phyloP scores from a whole-genome alignment of 75 land plant species.

The Chamaecyparis obtusa region DNA sequence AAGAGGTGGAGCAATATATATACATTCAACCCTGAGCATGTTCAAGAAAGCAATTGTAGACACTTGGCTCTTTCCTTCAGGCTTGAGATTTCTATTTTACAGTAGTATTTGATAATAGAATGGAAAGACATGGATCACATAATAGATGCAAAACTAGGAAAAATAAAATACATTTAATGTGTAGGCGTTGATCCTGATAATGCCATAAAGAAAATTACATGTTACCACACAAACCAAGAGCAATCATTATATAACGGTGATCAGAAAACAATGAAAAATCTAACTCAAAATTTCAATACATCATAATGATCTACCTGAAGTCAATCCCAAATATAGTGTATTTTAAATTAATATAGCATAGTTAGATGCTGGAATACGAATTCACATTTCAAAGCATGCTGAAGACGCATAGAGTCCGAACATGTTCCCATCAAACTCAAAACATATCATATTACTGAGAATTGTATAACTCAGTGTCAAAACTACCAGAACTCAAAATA shows the following conservation, averaged over 20 bases:
- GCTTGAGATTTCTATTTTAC: conserved; percentile 5
- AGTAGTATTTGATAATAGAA: neutral
- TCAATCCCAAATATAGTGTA: neutral
- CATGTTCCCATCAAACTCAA: neutral
- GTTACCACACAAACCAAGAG: neutral
- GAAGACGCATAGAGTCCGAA: neutral
- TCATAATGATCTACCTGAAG: neutral
- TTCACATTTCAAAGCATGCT: neutral
- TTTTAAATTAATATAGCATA: neutral
- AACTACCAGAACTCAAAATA: neutral
- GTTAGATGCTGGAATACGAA: neutral
- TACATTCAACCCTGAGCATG: neutral
- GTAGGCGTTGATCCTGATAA: neutral
- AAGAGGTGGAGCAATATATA: neutral
- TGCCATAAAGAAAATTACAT: neutral
- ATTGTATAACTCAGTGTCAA: neutral
- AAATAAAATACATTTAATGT: neutral
- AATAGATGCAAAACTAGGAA: neutral
- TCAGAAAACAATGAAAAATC: neutral
- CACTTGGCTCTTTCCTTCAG: neutral
- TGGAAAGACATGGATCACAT: neutral
- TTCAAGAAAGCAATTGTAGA: neutral
- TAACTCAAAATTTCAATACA: neutral
- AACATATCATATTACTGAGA: neutral
- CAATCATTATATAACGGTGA: neutral